Percentiles rank a stretch among this genome's conserved stretches.
Evolutionary conservation across 2,329 filamentous ascomycete species (phyloP).

Genomic region (Fusarium burgessii): DNA sequence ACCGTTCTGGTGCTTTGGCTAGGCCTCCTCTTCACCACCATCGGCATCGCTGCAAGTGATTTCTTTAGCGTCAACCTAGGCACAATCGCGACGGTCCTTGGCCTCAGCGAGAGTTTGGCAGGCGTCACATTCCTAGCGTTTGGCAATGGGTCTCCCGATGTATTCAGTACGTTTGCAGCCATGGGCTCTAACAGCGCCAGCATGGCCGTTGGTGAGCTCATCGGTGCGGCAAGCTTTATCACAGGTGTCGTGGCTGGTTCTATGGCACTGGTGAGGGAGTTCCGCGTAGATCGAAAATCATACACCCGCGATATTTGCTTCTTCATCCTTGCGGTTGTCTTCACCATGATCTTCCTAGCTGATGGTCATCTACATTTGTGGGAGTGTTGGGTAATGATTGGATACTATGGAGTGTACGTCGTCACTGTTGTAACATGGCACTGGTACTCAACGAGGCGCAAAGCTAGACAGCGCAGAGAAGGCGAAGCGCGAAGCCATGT

Average conservation of each 20-base stretch:
- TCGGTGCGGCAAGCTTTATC: conserved; percentile 96
- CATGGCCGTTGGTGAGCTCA: conserved; percentile 93
- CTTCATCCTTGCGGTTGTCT: conserved; percentile 87
- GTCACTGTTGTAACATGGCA: conserved; percentile 90
- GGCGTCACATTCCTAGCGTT: conserved; percentile 97
- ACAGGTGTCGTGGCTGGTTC: conserved; percentile 95
- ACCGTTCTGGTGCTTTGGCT: conserved; percentile 83
- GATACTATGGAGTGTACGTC: conserved; percentile 91
- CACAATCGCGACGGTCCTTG: conserved; percentile 88
- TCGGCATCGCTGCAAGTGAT: conserved; percentile 96
- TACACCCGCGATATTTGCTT: conserved; percentile 94
- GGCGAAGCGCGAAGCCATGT: conserved; percentile 81
- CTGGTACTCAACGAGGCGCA: conserved; percentile 79
- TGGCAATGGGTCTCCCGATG: conserved; percentile 96
- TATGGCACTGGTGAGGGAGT: conserved; percentile 97
- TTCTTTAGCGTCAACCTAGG: conserved; percentile 98
- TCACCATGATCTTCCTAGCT: conserved; percentile 87
- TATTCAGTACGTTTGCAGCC: conserved; percentile 98
- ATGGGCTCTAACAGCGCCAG: conserved; percentile 98
- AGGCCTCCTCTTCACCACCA: conserved; percentile 91
- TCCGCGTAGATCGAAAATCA: conserved; percentile 87
- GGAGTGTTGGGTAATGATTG: conserved; percentile 93
- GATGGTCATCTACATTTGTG: conserved; percentile 87
- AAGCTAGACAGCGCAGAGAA: conserved; percentile 71
- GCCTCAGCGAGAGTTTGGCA: conserved; percentile 94